Conservation (phyloP, 768 basidiomycete species). For the Glaciozyma martinii region DNA sequence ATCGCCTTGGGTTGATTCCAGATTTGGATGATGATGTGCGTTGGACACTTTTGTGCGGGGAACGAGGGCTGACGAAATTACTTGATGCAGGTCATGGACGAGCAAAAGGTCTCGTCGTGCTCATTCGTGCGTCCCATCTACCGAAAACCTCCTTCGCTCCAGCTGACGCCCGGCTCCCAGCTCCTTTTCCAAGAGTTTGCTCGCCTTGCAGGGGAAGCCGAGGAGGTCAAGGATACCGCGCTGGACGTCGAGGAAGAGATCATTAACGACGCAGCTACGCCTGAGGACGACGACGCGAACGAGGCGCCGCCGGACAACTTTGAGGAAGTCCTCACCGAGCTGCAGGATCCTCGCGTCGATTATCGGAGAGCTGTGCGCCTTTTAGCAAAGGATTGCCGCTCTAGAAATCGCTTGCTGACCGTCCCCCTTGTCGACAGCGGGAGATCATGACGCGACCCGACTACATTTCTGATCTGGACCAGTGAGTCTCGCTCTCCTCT, state of each 20-base stretch:
- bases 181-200: slow-evolving; percentile 34
- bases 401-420: neutral
- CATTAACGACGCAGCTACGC: slow-evolving; percentile 27
- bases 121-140: slow-evolving; percentile 9
- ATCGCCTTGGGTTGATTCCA: slow-evolving; percentile 8
- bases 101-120: slow-evolving; percentile 46
- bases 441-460: slow-evolving; percentile 78
- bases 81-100: slow-evolving; percentile 53
- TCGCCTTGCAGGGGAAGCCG: slow-evolving; percentile 2
- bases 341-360: slow-evolving; percentile 38
- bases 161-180: slow-evolving; percentile 3
- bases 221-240: slow-evolving; percentile 9
- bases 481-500: slow-evolving; percentile 29
- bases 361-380: slow-evolving; percentile 13
- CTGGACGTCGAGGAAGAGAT: neutral
- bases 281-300: neutral
- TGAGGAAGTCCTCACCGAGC: slow-evolving; percentile 52
- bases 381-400: neutral
- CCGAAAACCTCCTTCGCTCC: neutral
- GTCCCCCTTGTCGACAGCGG: slow-evolving; percentile 37
- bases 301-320: slow-evolving; percentile 45
- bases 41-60: neutral
- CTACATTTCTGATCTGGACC: slow-evolving; percentile 62
- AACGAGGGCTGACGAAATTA: slow-evolving; percentile 1
- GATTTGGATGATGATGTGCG: slow-evolving; percentile 38